A percentile compares a stretch with the other conserved stretches of the same genome.
Conservation (phyloP, 805 yeast species). For the Yamadazyma phyllophila region DNA sequence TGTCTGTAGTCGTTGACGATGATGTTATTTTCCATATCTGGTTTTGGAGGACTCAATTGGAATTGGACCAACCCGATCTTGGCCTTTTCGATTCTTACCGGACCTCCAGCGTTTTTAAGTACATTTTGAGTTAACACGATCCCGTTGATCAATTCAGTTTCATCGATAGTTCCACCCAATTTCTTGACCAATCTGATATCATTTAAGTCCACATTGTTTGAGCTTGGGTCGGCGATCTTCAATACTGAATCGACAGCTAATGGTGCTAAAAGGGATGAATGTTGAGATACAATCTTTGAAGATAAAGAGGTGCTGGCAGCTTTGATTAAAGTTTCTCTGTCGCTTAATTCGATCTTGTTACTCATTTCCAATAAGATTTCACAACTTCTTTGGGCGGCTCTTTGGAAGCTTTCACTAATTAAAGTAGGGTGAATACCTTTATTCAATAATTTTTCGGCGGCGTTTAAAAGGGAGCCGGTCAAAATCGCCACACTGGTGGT, state of each 20-base stretch:
- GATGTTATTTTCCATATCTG: conserved; percentile 96
- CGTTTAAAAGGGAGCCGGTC: conserved; percentile 91
- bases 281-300: conserved; percentile 94
- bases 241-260: conserved; percentile 92
- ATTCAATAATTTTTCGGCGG: conserved; percentile 85
- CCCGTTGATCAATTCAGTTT: conserved; percentile 89
- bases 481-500: conserved; percentile 96
- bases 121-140: conserved; percentile 91
- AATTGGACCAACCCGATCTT: conserved; percentile 86
- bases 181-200: conserved; percentile 90
- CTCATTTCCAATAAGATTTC: conserved; percentile 85
- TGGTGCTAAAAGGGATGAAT: conserved; percentile 81
- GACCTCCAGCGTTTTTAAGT: conserved; percentile 90
- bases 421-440: conserved; percentile 95
- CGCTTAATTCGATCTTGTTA: conserved; percentile 70
- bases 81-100: conserved; percentile 92
- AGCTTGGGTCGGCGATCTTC: conserved; percentile 60
- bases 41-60: conserved; percentile 95
- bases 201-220: conserved; percentile 74
- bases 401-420: conserved; percentile 89
- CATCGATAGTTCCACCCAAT: conserved; percentile 97
- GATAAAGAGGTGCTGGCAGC: conserved; percentile 95
- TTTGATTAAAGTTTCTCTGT: conserved; percentile 77
- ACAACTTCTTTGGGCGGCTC: conserved; percentile 80
- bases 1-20: conserved; percentile 98